A percentile compares a stretch with the other conserved stretches of the same genome.
Conservation (phyloP, 1,139 yeast species). For the Suhomyces panamericanus region DNA sequence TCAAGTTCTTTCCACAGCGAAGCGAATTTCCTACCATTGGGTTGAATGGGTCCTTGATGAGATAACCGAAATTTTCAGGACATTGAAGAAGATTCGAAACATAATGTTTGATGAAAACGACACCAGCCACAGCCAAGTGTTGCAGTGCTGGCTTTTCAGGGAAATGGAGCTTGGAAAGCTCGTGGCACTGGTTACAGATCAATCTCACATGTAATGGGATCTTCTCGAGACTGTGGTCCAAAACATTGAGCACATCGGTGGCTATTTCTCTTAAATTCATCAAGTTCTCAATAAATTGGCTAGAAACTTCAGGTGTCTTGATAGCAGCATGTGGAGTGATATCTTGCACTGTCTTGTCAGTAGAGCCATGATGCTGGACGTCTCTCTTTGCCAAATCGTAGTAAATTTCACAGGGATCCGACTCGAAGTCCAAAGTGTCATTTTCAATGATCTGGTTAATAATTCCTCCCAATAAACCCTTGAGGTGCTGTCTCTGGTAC, state of each 20-base stretch:
- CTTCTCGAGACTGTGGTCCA: constrained; percentile 37
- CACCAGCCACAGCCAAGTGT: constrained; percentile 68
- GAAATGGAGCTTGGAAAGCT: constrained; percentile 40
- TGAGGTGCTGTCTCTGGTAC: constrained; percentile 58
- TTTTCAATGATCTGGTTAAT: constrained; percentile 50
- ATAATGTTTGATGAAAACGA: constrained; percentile 62
- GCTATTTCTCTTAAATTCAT: constrained; percentile 72
- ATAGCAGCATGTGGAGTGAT: constrained; percentile 70
- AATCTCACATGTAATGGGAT: constrained; percentile 64
- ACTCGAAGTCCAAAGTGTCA: constrained; percentile 67
- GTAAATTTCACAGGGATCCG: constrained; percentile 75
- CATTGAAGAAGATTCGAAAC: constrained; percentile 62
- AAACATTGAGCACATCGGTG: constrained; percentile 52
- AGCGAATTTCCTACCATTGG: constrained; percentile 24
- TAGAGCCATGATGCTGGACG: constrained; percentile 44
- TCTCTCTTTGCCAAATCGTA: constrained; percentile 48
- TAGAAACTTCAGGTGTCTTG: constrained; percentile 70
- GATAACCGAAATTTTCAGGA: constrained; percentile 65
- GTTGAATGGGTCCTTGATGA: constrained; percentile 32
- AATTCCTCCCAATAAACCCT: constrained; percentile 53
- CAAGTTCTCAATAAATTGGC: constrained; percentile 68
- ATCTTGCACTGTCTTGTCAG: constrained; percentile 25
- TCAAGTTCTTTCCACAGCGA: constrained; percentile 50
- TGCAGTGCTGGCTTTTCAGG: constrained; percentile 55
- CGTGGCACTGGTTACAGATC: constrained; percentile 38